Evolutionary conservation across 176 grass and related monocot genomes (phyloP).

Genomic region (Aegilops umbellulata): DNA sequence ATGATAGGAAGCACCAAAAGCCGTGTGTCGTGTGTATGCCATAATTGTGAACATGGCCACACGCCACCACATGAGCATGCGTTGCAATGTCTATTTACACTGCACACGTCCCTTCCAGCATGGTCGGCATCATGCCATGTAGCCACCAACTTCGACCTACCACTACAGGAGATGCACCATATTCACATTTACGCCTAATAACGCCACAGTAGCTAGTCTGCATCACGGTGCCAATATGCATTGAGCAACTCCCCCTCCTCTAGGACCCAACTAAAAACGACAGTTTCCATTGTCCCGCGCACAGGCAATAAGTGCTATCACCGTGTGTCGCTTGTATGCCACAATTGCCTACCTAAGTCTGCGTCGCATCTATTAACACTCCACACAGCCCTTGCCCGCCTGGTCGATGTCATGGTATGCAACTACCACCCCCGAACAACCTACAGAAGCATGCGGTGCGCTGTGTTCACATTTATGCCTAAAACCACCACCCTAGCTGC

Average conservation of each 20-base stretch:
- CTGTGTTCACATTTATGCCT: neutral
- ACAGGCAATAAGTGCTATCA: neutral
- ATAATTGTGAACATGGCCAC: neutral
- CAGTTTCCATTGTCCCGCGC: neutral
- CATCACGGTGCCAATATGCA: neutral
- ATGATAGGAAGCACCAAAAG: neutral
- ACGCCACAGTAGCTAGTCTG: neutral
- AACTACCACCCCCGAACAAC: neutral
- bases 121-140: no score
- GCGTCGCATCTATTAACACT: no score
- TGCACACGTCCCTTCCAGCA: neutral
- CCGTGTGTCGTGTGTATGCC: neutral
- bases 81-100: neutral
- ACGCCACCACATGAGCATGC: neutral
- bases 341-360: neutral
- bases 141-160: neutral
- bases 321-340: neutral
- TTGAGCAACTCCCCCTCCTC: neutral
- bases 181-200: constrained; percentile 3
- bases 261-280: neutral
- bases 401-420: neutral
- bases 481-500: neutral
- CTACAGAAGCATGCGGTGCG: neutral
- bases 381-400: neutral
- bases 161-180: neutral